Base-by-base conservation (phyloP, 1,284 basidiomycete genomes). In the Heterobasidion parviporum region DNA sequence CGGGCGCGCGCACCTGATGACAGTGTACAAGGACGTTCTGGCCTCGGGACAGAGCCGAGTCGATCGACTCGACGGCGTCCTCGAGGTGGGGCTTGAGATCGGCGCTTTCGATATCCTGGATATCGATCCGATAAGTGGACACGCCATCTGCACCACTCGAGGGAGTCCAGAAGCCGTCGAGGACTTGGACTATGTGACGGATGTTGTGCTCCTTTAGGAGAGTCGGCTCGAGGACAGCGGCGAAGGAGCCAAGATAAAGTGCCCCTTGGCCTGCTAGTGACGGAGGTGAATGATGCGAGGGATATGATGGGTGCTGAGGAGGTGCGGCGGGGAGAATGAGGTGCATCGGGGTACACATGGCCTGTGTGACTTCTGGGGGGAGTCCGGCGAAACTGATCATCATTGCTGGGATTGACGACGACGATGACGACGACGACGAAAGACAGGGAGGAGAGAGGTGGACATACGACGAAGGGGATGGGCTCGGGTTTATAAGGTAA, bases 271-370 rank as follows among this genome's bases (percentile, higher is more conserved):
- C 8, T 35, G 50, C 14, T 4, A 35, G 15, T 16, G 45, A 32
- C 15, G 44, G 43, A 14, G 53, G 8, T 18, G 46, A 2, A 45
- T 67, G 64, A 57, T 59, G 36, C 34, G 54, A 16, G 20, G 52
- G 53, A 53, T 60, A 54, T 38, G 52, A 33, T 16, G 57, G 53
- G 55, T 60, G 50, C 57, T 61, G 36, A 62, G 63, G 54, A 57
- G 68, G 58, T 64, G 65, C 59, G 6, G 80, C 72, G 20, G 82
- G 70, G 20, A 84, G 70, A 63, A 89, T 79, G 59, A 76, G 76
- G 69, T 89, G 86, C 86, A 89, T 87, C 0, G 87, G 86, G 0
- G 86, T 89, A 72, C 84, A 87, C 81, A 89, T 85, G 15, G 87
- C 82, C 67, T 87, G 82, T 77, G 85, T 82, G 55, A 88, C 83